Percentiles rank a stretch among this genome's conserved stretches.
Conservation (phyloP, 345 rosid genomes). For the Crucihimalaya himalaica region DNA sequence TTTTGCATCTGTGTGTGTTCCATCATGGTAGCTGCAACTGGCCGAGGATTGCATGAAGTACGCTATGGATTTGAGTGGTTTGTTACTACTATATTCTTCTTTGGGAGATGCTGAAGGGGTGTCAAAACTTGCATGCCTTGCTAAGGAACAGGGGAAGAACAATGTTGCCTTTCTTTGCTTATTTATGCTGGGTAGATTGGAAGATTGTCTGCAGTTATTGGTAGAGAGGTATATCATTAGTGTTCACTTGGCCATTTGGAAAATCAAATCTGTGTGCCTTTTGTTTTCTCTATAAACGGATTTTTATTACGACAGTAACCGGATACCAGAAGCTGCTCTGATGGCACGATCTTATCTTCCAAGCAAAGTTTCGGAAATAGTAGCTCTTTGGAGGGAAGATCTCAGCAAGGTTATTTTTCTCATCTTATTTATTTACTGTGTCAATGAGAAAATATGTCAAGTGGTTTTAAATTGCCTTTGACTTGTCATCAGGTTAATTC, state of each 20-base stretch:
- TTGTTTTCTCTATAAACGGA: constrained; percentile 24
- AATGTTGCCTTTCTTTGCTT: constrained; percentile 93
- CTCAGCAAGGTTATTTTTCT: constrained; percentile 66
- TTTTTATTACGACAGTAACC: constrained; percentile 62
- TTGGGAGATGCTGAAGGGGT: constrained; percentile 94
- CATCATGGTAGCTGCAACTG: constrained; percentile 81
- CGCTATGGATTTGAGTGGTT: constrained; percentile 95
- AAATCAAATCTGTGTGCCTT: background rate
- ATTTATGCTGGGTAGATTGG: constrained; percentile 89
- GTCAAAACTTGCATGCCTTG: constrained; percentile 72
- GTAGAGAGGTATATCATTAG: constrained; percentile 70
- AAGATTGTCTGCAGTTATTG: constrained; percentile 89
- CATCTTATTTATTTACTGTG: background rate
- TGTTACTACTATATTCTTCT: constrained; percentile 89
- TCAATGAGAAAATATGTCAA: background rate
- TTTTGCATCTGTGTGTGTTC: constrained; percentile 24
- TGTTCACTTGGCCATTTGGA: constrained; percentile 17
- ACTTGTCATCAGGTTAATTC: constrained; percentile 69
- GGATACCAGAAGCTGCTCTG: constrained; percentile 99
- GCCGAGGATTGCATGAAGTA: constrained; percentile 94
- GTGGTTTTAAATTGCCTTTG: constrained; percentile 12
- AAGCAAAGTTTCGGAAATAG: constrained; percentile 96
- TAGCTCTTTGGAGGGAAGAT: constrained; percentile 93
- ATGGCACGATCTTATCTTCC: constrained; percentile 99
- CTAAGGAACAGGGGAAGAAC: constrained; percentile 94